Conservation (phyloP, 805 yeast species). For the Candida golubevii region DNA sequence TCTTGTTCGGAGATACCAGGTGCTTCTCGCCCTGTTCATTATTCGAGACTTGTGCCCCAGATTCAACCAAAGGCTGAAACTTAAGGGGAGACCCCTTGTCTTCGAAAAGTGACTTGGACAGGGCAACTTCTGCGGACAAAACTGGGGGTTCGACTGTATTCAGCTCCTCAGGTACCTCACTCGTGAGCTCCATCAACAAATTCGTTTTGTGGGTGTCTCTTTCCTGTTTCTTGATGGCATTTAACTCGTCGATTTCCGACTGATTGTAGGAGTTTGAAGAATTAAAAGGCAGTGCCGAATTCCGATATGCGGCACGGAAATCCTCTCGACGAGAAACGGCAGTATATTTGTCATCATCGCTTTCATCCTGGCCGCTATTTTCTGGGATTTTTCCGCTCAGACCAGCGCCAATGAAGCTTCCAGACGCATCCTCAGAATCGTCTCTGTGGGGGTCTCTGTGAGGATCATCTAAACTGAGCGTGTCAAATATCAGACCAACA, state of each 20-base stretch:
- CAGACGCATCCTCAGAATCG: slow-evolving; percentile 12
- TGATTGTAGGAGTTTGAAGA: slow-evolving; percentile 6
- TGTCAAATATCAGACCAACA: slow-evolving; percentile 12
- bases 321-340: not conserved
- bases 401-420: slow-evolving; percentile 6
- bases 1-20: slow-evolving; percentile 9
- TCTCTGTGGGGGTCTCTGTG: slow-evolving; percentile 16
- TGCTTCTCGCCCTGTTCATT: not conserved
- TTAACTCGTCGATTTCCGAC: slow-evolving; percentile 19
- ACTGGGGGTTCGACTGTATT: slow-evolving; percentile 8
- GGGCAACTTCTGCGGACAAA: slow-evolving; percentile 15
- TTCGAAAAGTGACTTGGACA: slow-evolving; percentile 30
- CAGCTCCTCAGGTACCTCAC: slow-evolving; percentile 7
- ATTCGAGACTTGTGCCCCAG: not conserved
- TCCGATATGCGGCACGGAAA: not conserved
- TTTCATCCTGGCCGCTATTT: slow-evolving; percentile 10
- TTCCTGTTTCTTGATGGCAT: slow-evolving; percentile 34
- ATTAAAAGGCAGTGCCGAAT: not conserved
- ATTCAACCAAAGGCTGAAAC: slow-evolving; percentile 2
- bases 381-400: not conserved
- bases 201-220: slow-evolving; percentile 24
- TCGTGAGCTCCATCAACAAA: slow-evolving; percentile 13
- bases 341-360: not conserved
- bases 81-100: slow-evolving; percentile 30
- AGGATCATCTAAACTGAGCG: slow-evolving; percentile 13